phyloP scores from a whole-genome alignment of 1,139 yeast species.

The Blastobotrys persicus region DNA sequence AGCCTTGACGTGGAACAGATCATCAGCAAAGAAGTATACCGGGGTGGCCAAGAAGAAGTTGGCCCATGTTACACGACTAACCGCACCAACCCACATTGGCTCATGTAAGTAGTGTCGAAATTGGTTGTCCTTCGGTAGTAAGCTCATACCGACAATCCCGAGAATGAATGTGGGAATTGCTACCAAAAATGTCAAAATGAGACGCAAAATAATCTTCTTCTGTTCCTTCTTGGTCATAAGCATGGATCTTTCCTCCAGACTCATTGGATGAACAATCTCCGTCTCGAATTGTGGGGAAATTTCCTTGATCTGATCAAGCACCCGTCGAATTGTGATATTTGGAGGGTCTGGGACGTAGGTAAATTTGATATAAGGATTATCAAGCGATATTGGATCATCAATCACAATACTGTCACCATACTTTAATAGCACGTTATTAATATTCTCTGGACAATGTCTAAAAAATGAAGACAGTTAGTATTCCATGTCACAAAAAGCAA shows the following conservation, averaged over 20 bases:
- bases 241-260: conserved; percentile 64
- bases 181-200: conserved; percentile 48
- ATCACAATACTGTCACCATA: conserved; percentile 57
- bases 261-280: conserved; percentile 53
- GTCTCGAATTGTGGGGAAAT: conserved; percentile 49
- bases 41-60: conserved; percentile 65
- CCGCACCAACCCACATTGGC: conserved; percentile 65
- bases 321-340: conserved; percentile 49
- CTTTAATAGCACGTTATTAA: conserved; percentile 48
- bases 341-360: conserved; percentile 62
- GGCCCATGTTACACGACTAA: conserved; percentile 63
- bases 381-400: conserved; percentile 54
- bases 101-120: conserved; percentile 56
- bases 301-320: conserved; percentile 50
- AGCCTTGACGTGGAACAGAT: conserved; percentile 67
- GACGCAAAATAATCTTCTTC: conserved; percentile 45
- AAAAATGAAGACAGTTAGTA: no score
- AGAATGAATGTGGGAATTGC: conserved; percentile 70
- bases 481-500: no score
- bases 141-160: conserved; percentile 67
- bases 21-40: conserved; percentile 72
- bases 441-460: conserved; percentile 58
- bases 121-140: conserved; percentile 46
- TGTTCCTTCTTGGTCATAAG: conserved; percentile 52
- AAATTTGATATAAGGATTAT: conserved; percentile 57